A percentile compares a stretch with the other conserved stretches of the same genome.
These are phyloP conservation scores for Tylopilus sp. DNA, from an alignment of 1,284 basidiomycete species.

Conservation along the genomic window DNA sequence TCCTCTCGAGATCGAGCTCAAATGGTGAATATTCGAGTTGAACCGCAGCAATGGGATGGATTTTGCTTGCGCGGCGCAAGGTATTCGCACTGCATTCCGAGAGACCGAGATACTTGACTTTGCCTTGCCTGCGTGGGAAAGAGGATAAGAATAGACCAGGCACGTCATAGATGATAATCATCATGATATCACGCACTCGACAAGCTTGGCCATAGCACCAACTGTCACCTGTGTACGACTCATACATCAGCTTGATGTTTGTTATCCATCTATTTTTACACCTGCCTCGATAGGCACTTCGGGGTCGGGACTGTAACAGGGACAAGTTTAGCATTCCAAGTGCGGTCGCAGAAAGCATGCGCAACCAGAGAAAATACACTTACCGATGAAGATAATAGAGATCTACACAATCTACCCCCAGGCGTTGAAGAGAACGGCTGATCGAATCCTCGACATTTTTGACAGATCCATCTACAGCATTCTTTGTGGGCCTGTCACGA, in stretches of 20 bases:
- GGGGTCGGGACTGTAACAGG: conserved; percentile 23
- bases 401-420: conserved; percentile 46
- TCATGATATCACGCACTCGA: conserved; percentile 35
- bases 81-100: conserved; percentile 58
- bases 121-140: conserved; percentile 43
- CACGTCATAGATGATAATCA: no score
- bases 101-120: conserved; percentile 56
- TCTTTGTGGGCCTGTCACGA: conserved; percentile 7
- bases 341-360: background rate
- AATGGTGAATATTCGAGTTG: conserved; percentile 61
- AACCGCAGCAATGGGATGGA: conserved; percentile 53
- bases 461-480: conserved; percentile 33
- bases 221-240: conserved; percentile 39
- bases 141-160: background rate
- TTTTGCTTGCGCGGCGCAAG: conserved; percentile 54
- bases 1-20: conserved; percentile 46
- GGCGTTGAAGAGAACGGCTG: conserved; percentile 41
- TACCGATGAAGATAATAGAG: conserved; percentile 46
- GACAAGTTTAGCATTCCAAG: background rate
- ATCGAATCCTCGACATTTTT: conserved; percentile 38
- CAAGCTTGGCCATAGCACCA: conserved; percentile 46
- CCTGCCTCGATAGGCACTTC: conserved; percentile 31
- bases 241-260: background rate
- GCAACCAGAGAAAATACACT: background rate
- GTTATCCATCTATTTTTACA: background rate